Evolutionary conservation across 176 grass and related monocot species (phyloP), one percentile per base, ranked within the genome.

Genomic region (Cocos nucifera): DNA sequence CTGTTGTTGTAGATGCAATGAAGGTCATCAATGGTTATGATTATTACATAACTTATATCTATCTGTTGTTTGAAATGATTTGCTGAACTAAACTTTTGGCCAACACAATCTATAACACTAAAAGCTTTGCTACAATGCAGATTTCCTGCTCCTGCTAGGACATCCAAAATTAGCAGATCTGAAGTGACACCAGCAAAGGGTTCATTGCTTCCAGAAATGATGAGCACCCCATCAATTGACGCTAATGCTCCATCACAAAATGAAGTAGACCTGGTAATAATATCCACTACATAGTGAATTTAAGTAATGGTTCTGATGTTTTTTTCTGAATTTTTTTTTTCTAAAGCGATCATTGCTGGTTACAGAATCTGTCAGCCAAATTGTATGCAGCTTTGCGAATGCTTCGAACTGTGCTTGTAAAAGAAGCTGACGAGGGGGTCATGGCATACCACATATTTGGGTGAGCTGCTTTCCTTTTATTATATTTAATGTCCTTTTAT

Each of bases 391-490:
- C 69, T 59, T 50, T 90, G 53, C 17, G 0, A 59, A 8, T 16
- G 59, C 78, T 90, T 27, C 77, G 87, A 67, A 7, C 12, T 8
- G 51, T 68, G 52, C 67, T 90, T 69, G 17, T 85, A 27, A 56
- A 90, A 4, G 83, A 62, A 59, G 63, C 59, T 20, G 8, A 5
- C 28, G 75, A 73, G 64, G 82, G 77, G 32, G 66, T 3, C 54
- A 52, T 28, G 68, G 67, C 69, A 54, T 75, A 90, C 60, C 87
- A 90, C 62, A 85, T 90, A 85, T 85, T 85, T 27, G 81, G 27
- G 87, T 85, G 62, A 73, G 30, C 52, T 54, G 0, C 59, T 32
- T 58, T 53, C 66, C 18, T 61, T 44, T 15, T 26, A 64, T 79
- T 0, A n/a, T 44, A 12, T 12, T 2, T 0, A 44, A 14, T 44